Conservation (phyloP, 257 asterid species). For the Solanum chaucha region DNA sequence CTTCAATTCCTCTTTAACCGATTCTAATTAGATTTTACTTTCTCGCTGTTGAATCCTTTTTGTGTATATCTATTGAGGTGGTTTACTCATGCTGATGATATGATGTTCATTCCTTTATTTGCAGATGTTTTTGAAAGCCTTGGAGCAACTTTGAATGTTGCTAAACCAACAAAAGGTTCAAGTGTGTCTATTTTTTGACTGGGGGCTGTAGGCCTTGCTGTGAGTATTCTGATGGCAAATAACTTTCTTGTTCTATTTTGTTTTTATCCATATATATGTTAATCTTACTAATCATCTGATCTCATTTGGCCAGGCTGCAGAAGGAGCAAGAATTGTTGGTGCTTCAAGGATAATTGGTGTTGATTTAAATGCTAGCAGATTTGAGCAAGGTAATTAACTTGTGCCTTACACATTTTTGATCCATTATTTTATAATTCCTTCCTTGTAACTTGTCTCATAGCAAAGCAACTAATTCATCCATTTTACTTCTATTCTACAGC, state of each 20-base stretch:
- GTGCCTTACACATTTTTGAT: no score
- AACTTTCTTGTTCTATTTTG: no score
- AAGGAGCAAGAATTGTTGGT: conserved; percentile 73
- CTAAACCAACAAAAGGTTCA: conserved; percentile 57
- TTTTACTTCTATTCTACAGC: conserved; percentile 5
- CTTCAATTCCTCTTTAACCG: not conserved
- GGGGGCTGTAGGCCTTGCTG: conserved; percentile 78
- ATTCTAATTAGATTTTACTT: not conserved
- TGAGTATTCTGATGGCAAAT: conserved; percentile 1
- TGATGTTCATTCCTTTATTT: conserved; percentile 1
- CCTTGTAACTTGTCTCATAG: no score
- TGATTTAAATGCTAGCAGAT: conserved; percentile 42
- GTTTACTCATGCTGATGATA: not conserved
- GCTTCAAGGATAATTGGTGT: conserved; percentile 72
- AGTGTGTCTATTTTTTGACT: conserved; percentile 65
- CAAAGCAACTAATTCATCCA: no score
- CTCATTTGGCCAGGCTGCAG: conserved; percentile 50
- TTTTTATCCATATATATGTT: no score
- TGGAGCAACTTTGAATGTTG: conserved; percentile 83
- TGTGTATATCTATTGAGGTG: not conserved
- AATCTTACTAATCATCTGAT: no score
- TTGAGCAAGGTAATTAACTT: conserved; percentile 30
- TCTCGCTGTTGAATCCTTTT: not conserved
- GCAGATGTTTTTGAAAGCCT: conserved; percentile 46
- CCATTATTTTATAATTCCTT: no score